Evolutionary conservation across 805 yeast genomes (phyloP).

Genomic region (Teunomyces cretensis): DNA sequence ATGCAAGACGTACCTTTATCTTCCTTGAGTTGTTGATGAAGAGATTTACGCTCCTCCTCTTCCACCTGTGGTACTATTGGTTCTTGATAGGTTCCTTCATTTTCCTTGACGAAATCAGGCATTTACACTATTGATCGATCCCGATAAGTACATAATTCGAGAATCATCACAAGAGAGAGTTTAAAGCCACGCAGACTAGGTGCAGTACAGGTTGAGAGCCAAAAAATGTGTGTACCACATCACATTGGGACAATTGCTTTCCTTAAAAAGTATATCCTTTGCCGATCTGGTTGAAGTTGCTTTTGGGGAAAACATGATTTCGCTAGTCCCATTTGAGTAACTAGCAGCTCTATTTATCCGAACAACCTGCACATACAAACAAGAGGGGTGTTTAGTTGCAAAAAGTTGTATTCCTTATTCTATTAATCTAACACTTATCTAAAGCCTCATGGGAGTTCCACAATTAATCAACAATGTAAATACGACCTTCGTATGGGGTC

Average conservation of each 20-base stretch:
- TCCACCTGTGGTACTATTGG: constrained; percentile 11
- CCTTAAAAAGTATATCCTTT: too few species aligned
- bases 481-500: constrained; percentile 47
- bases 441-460: background rate
- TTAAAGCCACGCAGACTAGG: too few species aligned
- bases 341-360: too few species aligned
- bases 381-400: background rate
- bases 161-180: too few species aligned
- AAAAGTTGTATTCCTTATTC: background rate
- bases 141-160: background rate
- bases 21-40: constrained; percentile 43
- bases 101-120: constrained; percentile 12
- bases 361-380: background rate
- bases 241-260: too few species aligned
- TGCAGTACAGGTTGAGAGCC: background rate
- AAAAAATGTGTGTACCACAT: too few species aligned
- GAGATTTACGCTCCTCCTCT: constrained; percentile 33
- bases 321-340: too few species aligned
- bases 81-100: constrained; percentile 5
- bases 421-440: background rate
- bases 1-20: constrained; percentile 31
- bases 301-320: too few species aligned
- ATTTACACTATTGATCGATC: constrained; percentile 3
- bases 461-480: constrained; percentile 25
- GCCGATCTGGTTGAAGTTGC: too few species aligned